Evolutionary conservation across 176 grass and related monocot genomes (phyloP).

Genomic region (Hsuehochloa calcarea): DNA sequence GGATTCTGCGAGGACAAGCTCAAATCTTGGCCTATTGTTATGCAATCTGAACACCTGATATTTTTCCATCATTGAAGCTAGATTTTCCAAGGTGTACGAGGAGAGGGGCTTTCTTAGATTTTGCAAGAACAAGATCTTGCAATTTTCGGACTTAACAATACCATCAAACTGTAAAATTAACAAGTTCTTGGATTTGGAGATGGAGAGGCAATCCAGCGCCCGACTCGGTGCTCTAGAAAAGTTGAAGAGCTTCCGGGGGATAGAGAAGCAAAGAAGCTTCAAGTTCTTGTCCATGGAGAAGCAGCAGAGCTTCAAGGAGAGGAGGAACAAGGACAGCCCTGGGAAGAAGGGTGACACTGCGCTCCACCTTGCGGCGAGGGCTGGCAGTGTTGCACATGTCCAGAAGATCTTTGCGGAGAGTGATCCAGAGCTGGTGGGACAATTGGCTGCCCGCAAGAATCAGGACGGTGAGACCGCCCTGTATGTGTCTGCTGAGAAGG

Average conservation of each 20-base stretch:
- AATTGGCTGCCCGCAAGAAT: constrained; percentile 60
- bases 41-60: neutral
- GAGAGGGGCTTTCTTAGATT: constrained; percentile 13
- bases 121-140: constrained; percentile 17
- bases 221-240: constrained; percentile 45
- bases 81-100: neutral
- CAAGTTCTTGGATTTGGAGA: constrained; percentile 3
- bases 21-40: neutral
- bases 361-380: constrained; percentile 78
- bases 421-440: constrained; percentile 38
- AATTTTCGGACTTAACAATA: neutral
- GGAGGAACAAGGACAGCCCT: constrained; percentile 68
- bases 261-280: constrained; percentile 82
- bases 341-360: constrained; percentile 74
- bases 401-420: constrained; percentile 65
- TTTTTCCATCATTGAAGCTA: neutral
- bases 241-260: constrained; percentile 53
- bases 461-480: constrained; percentile 80
- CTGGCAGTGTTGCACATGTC: constrained; percentile 62
- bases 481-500: constrained; percentile 83
- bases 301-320: constrained; percentile 84
- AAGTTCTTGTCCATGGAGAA: constrained; percentile 74
- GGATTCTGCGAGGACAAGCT: neutral
- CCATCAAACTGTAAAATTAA: neutral
- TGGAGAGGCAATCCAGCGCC: constrained; percentile 58